A percentile compares a stretch with the other conserved stretches of the same genome.
Conservation (phyloP, 2,329 filamentous ascomycete species). For the Alternaria longipes region DNA sequence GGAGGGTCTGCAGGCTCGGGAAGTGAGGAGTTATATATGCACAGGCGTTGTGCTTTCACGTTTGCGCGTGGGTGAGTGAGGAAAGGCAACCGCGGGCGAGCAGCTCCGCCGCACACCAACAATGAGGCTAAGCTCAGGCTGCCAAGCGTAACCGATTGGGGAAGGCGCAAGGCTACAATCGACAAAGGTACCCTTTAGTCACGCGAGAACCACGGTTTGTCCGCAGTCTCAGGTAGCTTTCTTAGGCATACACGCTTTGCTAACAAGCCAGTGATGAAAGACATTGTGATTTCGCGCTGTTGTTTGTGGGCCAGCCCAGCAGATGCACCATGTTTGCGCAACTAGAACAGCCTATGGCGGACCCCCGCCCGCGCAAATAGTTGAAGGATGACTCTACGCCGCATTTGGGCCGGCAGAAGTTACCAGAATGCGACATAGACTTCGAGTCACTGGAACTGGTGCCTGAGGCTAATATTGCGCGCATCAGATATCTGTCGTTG, state of each 20-base stretch:
- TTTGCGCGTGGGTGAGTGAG: constrained; percentile 24
- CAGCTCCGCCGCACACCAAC: constrained; percentile 16
- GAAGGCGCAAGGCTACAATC: constrained; percentile 38
- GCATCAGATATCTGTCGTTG: not conserved
- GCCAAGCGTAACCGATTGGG: constrained; percentile 12
- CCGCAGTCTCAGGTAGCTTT: not conserved
- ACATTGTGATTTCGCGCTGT: constrained; percentile 9
- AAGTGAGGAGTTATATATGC: constrained; percentile 23
- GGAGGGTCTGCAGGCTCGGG: constrained; percentile 14
- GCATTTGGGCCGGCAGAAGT: constrained; percentile 11
- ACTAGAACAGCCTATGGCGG: not conserved
- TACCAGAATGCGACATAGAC: constrained; percentile 1
- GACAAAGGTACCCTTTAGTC: constrained; percentile 8
- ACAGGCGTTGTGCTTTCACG: constrained; percentile 11
- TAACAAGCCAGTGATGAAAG: not conserved
- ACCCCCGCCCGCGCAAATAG: not conserved
- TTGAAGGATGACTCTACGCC: constrained; percentile 11
- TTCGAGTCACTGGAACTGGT: not conserved
- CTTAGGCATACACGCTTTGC: not conserved
- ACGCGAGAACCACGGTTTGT: constrained; percentile 12
- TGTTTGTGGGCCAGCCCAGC: constrained; percentile 6
- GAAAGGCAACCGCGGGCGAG: constrained; percentile 21
- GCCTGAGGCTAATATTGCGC: not conserved
- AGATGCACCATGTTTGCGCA: constrained; percentile 6
- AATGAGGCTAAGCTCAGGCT: constrained; percentile 32